Conservation (phyloP, 495 filamentous ascomycete genomes). For the Xylaria venustula region DNA sequence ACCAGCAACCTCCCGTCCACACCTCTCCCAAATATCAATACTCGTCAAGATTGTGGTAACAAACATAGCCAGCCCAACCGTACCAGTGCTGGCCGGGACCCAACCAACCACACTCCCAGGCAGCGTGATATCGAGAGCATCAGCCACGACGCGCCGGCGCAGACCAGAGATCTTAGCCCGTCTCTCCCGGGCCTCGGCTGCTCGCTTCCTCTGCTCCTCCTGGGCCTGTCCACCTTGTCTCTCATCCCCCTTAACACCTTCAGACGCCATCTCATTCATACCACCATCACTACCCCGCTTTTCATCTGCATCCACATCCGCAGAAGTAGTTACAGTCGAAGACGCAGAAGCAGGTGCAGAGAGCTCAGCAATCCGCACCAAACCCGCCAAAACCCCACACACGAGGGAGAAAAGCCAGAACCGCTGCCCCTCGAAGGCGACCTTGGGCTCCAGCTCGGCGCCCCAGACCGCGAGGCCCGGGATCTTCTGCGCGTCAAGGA, state of each 20-base stretch:
- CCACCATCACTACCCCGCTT: not conserved
- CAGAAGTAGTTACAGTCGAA: not conserved
- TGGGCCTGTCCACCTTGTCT: conserved; percentile 4
- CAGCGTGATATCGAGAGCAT: conserved; percentile 56
- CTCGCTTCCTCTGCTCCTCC: conserved; percentile 1
- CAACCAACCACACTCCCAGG: conserved; percentile 57
- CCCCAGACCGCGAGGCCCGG: conserved; percentile 44
- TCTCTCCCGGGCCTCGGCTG: conserved; percentile 8
- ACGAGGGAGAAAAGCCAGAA: conserved; percentile 64
- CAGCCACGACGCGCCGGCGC: conserved; percentile 44
- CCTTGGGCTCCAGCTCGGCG: conserved; percentile 13
- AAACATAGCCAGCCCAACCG: conserved; percentile 53
- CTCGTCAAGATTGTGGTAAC: conserved; percentile 57
- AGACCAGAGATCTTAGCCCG: conserved; percentile 28
- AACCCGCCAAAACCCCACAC: conserved; percentile 24
- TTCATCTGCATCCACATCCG: not conserved
- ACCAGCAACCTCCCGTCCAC: conserved; percentile 32
- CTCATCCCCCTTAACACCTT: not conserved
- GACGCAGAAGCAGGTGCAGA: not conserved
- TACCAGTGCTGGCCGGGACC: conserved; percentile 43
- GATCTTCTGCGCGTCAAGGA: conserved; percentile 46
- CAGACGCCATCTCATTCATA: not conserved
- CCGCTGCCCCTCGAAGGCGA: conserved; percentile 55
- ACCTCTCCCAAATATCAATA: conserved; percentile 58
- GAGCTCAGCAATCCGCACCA: conserved; percentile 22